These are phyloP conservation scores for Insectozyma bohioensis DNA, from an alignment of 1,139 yeast species.

Conservation along the genomic window DNA sequence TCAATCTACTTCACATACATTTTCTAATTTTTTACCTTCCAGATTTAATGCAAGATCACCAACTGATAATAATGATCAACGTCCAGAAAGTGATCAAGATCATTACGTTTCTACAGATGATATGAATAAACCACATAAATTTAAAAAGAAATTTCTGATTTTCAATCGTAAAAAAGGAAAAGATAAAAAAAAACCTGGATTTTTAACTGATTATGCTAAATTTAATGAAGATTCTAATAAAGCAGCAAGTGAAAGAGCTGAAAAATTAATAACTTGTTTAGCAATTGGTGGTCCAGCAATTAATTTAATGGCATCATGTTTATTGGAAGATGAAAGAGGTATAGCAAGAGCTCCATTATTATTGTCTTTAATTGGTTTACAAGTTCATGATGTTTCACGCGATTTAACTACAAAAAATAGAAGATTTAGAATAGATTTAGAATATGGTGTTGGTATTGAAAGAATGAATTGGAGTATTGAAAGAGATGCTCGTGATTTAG, in stretches of 20 bases:
- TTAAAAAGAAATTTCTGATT: constrained; percentile 25
- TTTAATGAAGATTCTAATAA: constrained; percentile 24
- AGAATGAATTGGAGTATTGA: constrained; percentile 79
- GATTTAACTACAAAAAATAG: constrained; percentile 46
- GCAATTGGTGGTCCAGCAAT: constrained; percentile 80
- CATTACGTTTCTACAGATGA: constrained; percentile 14
- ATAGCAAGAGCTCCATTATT: constrained; percentile 79
- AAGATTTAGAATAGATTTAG: constrained; percentile 67
- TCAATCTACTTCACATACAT: constrained; percentile 10
- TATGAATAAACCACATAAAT: constrained; percentile 16
- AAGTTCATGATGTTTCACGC: constrained; percentile 53
- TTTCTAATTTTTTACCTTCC: constrained; percentile 17
- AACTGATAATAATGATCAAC: constrained; percentile 7
- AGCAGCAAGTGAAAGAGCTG: constrained; percentile 53
- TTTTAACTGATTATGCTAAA: constrained; percentile 18
- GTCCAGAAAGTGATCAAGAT: background rate
- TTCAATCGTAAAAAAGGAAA: constrained; percentile 28
- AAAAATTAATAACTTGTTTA: constrained; percentile 62
- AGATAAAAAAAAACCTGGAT: constrained; percentile 22
- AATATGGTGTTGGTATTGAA: constrained; percentile 85
- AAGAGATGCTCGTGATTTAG: constrained; percentile 70
- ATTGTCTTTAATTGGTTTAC: constrained; percentile 67
- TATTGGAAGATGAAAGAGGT: constrained; percentile 76
- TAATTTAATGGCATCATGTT: constrained; percentile 69
- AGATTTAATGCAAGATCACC: constrained; percentile 15